A percentile compares a stretch with the other conserved stretches of the same genome.
Evolutionary conservation across 2,329 filamentous ascomycete genomes (phyloP).

Genomic region (Elsinoe batatas): DNA sequence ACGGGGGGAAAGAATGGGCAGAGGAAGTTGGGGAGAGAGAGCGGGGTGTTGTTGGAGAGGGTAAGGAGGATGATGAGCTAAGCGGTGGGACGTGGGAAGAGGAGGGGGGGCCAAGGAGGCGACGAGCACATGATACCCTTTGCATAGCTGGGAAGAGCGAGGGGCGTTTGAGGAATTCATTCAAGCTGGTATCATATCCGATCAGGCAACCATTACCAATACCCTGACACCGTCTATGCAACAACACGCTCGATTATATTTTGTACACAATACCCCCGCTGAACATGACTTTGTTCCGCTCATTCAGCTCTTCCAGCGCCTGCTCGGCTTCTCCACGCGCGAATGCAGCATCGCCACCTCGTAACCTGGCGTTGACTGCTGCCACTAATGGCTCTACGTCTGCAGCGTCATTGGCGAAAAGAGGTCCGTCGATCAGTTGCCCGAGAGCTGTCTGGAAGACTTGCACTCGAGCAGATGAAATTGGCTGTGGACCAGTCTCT

Average conservation of each 20-base stretch:
- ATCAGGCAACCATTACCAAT: constrained; percentile 3
- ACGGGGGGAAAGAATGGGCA: constrained; percentile 57
- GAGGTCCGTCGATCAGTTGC: constrained; percentile 64
- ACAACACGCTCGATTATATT: constrained; percentile 17
- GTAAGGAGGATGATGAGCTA: constrained; percentile 60
- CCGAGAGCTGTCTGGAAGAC: constrained; percentile 75
- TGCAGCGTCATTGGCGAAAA: constrained; percentile 85
- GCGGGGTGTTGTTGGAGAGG: constrained; percentile 64
- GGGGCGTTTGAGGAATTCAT: background rate
- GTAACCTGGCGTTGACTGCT: constrained; percentile 67
- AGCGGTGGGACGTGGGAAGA: background rate
- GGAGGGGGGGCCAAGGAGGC: background rate
- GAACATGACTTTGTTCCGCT: constrained; percentile 79
- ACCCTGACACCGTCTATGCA: background rate
- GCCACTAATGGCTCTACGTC: constrained; percentile 63
- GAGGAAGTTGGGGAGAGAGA: constrained; percentile 73
- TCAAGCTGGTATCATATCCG: constrained; percentile 10
- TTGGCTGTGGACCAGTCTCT: constrained; percentile 37
- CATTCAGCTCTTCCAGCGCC: constrained; percentile 70
- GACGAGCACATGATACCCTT: background rate
- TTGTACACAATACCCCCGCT: constrained; percentile 42
- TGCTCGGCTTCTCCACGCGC: constrained; percentile 60
- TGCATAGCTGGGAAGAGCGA: background rate
- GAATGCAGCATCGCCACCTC: constrained; percentile 52
- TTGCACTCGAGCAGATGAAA: constrained; percentile 54